phyloP scores from a whole-genome alignment of 352 stramenopile genomes.

The Pythium vanterpoolii region DNA sequence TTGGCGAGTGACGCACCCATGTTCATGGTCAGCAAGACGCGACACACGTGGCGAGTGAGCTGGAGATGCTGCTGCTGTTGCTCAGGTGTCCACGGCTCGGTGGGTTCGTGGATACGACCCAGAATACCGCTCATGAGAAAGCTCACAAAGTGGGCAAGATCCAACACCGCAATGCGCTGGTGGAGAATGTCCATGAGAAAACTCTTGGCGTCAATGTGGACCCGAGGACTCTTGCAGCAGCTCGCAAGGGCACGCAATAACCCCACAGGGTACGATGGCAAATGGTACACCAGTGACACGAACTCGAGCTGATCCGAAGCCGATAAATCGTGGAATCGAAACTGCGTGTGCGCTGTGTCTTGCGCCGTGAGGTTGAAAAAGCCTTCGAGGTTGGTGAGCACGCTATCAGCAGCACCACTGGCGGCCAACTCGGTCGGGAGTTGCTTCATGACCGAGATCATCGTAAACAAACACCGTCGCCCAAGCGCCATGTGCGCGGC shows the following conservation, averaged over 20 bases:
- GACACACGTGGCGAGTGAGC: slow-evolving; percentile 64
- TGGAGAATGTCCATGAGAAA: slow-evolving; percentile 82
- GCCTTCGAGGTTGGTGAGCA: slow-evolving; percentile 51
- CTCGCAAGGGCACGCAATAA: slow-evolving; percentile 67
- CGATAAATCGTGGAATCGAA: slow-evolving; percentile 53
- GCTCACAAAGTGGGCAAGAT: slow-evolving; percentile 73
- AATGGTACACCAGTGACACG: slow-evolving; percentile 68
- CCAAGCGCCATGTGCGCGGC: slow-evolving; percentile 55
- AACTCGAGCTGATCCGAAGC: slow-evolving; percentile 62
- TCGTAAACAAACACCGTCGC: slow-evolving; percentile 52
- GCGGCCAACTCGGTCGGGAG: slow-evolving; percentile 48
- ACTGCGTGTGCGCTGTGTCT: slow-evolving; percentile 14
- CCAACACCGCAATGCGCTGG: slow-evolving; percentile 52
- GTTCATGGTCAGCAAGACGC: slow-evolving; percentile 59
- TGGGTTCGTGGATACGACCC: slow-evolving; percentile 13
- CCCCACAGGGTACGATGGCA: slow-evolving; percentile 62
- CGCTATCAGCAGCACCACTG: slow-evolving; percentile 43
- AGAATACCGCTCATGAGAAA: slow-evolving; percentile 79
- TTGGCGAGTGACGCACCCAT: slow-evolving; percentile 61
- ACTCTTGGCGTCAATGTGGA: slow-evolving; percentile 70
- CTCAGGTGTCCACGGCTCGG: slow-evolving; percentile 16
- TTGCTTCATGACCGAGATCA: slow-evolving; percentile 79
- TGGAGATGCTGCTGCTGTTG: slow-evolving; percentile 41
- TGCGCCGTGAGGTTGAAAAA: slow-evolving; percentile 58
- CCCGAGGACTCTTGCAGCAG: slow-evolving; percentile 66